A percentile compares a stretch with the other conserved stretches of the same genome.
Conservation (phyloP, 208 protist genomes). For the Acanthamoeba sp. region DNA sequence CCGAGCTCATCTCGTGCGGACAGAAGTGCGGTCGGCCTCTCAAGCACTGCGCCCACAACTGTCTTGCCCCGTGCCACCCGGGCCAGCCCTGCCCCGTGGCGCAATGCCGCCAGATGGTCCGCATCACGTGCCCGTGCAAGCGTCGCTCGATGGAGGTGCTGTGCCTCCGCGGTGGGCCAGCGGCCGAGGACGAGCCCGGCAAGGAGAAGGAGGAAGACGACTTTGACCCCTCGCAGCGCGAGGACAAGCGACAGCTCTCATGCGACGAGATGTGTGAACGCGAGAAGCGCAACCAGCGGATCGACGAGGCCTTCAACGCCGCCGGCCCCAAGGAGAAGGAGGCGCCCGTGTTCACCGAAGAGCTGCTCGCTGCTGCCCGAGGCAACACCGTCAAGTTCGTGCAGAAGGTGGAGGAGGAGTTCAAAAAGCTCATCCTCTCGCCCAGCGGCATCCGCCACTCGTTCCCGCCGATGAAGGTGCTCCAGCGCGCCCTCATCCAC, state of each 20-base stretch:
- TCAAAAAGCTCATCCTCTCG: slow-evolving; percentile 45
- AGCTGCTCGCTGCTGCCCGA: not conserved
- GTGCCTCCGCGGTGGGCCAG: slow-evolving; percentile 76
- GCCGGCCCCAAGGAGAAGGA: slow-evolving; percentile 7
- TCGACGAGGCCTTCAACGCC: slow-evolving; percentile 77
- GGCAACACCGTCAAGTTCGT: slow-evolving; percentile 21
- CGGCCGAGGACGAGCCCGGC: not conserved
- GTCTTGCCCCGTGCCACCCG: slow-evolving; percentile 78
- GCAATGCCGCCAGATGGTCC: slow-evolving; percentile 43
- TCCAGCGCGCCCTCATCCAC: slow-evolving; percentile 60
- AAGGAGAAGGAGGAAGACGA: not conserved
- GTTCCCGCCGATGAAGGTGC: slow-evolving; percentile 63
- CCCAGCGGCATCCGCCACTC: not conserved
- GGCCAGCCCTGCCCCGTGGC: slow-evolving; percentile 77
- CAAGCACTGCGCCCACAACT: slow-evolving; percentile 78
- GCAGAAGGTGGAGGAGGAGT: slow-evolving; percentile 58
- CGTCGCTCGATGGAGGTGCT: slow-evolving; percentile 79
- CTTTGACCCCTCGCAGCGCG: not conserved
- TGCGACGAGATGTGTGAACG: slow-evolving; percentile 84
- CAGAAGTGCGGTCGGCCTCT: slow-evolving; percentile 74
- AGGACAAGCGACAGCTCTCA: slow-evolving; percentile 76
- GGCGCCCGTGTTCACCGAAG: slow-evolving; percentile 55
- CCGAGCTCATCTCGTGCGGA: slow-evolving; percentile 77
- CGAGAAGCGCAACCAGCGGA: slow-evolving; percentile 78
- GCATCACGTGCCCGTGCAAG: slow-evolving; percentile 80